phyloP scores from a whole-genome alignment of 2,329 filamentous ascomycete species.

The Calonectria naviculata region DNA sequence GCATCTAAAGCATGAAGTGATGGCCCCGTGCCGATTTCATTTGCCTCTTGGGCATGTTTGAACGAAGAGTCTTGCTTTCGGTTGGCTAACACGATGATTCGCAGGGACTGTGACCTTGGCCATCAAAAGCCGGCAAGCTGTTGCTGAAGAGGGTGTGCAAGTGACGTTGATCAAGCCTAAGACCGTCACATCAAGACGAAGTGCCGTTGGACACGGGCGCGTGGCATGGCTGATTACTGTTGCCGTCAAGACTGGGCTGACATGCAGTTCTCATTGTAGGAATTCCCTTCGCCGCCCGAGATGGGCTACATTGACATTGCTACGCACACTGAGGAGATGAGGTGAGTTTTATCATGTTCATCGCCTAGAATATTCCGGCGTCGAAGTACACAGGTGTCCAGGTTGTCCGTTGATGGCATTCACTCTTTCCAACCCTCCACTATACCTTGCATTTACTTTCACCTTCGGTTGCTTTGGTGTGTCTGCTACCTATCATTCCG shows the following conservation, averaged over 20 bases:
- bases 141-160: constrained; percentile 13
- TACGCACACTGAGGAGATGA: constrained; percentile 62
- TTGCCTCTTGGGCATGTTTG: not conserved
- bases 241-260: constrained; percentile 30
- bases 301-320: constrained; percentile 66
- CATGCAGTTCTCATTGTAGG: constrained; percentile 52
- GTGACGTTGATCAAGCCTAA: constrained; percentile 9
- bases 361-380: constrained; percentile 22
- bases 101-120: not conserved
- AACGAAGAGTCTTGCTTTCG: constrained; percentile 3
- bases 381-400: constrained; percentile 11
- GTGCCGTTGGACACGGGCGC: constrained; percentile 14
- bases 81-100: constrained; percentile 15
- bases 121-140: not conserved
- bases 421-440: not conserved
- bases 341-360: constrained; percentile 54
- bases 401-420: not conserved
- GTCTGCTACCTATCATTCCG: not conserved
- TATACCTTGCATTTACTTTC: not conserved
- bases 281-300: constrained; percentile 65
- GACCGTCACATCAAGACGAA: constrained; percentile 14
- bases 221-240: constrained; percentile 14
- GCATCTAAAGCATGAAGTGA: not conserved
- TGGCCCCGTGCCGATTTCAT: not conserved
- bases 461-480: not conserved